Conservation (phyloP, 2,329 filamentous ascomycete species). For the Ophiosphaerella korrae region DNA sequence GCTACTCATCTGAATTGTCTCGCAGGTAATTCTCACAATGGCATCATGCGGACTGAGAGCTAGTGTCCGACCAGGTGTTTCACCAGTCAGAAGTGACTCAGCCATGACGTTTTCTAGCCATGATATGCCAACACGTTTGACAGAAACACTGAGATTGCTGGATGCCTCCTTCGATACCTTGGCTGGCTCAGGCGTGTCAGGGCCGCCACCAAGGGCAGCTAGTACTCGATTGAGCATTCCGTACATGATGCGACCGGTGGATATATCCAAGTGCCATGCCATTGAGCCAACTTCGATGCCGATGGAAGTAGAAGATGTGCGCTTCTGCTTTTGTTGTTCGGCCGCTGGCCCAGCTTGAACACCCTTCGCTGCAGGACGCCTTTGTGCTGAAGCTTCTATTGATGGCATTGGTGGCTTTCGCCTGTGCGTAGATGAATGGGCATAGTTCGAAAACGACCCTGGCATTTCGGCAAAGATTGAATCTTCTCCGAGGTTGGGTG, state of each 20-base stretch:
- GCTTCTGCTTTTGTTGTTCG: constrained; percentile 17
- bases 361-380: constrained; percentile 15
- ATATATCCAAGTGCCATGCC: constrained; percentile 40
- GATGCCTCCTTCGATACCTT: background rate
- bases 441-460: constrained; percentile 56
- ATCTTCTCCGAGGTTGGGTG: constrained; percentile 40
- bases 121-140: constrained; percentile 36
- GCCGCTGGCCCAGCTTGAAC: constrained; percentile 4
- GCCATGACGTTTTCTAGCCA: constrained; percentile 38
- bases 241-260: constrained; percentile 42
- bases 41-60: constrained; percentile 32
- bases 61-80: constrained; percentile 14
- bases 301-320: constrained; percentile 19
- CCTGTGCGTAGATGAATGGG: constrained; percentile 46
- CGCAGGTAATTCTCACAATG: constrained; percentile 34
- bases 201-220: constrained; percentile 22
- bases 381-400: constrained; percentile 27
- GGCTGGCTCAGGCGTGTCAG: constrained; percentile 1
- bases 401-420: constrained; percentile 28
- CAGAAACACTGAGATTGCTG: constrained; percentile 25
- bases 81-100: constrained; percentile 23
- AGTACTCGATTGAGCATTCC: constrained; percentile 34
- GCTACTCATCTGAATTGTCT: constrained; percentile 29
- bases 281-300: constrained; percentile 44
- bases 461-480: constrained; percentile 51